These are phyloP conservation scores for Jacaranda mimosifolia DNA, from an alignment of 257 asterid species.

Conservation along the genomic window DNA sequence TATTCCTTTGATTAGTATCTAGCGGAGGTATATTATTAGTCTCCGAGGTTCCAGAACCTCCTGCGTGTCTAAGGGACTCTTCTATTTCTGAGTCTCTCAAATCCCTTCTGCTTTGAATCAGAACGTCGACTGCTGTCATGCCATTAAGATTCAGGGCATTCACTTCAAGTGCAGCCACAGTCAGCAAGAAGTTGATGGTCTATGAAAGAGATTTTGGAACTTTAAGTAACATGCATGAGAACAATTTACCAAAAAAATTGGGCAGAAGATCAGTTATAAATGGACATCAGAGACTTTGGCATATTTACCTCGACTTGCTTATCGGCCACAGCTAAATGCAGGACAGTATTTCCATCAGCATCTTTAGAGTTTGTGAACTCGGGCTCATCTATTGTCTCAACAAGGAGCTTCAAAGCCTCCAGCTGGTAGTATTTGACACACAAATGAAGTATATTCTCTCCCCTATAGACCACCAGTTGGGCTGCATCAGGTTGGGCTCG, in stretches of 20 bases:
- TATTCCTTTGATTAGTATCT: neutral
- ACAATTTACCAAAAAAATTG: neutral
- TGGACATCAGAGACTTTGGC: neutral
- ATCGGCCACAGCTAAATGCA: slow-evolving; percentile 50
- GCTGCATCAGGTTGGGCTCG: slow-evolving; percentile 32
- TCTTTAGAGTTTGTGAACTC: slow-evolving; percentile 40
- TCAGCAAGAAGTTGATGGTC: slow-evolving; percentile 14
- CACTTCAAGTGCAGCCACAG: slow-evolving; percentile 14
- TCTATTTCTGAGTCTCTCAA: slow-evolving; percentile 20
- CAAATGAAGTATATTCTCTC: slow-evolving; percentile 44
- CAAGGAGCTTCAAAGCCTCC: slow-evolving; percentile 35
- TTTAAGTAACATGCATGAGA: neutral
- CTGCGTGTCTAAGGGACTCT: neutral
- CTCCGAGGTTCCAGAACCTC: neutral
- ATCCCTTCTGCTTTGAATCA: slow-evolving; percentile 29
- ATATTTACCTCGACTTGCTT: slow-evolving; percentile 47
- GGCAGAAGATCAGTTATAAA: neutral
- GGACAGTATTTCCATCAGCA: slow-evolving; percentile 39
- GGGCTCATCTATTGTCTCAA: neutral
- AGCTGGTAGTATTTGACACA: slow-evolving; percentile 44
- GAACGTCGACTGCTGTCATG: slow-evolving; percentile 21
- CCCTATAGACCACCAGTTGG: slow-evolving; percentile 18
- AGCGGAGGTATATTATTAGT: neutral
- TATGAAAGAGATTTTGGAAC: neutral
- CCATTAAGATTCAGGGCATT: slow-evolving; percentile 17